Base-by-base conservation (phyloP, 2,329 filamentous ascomycete species). In the Pseudogymnoascus sp. region DNA sequence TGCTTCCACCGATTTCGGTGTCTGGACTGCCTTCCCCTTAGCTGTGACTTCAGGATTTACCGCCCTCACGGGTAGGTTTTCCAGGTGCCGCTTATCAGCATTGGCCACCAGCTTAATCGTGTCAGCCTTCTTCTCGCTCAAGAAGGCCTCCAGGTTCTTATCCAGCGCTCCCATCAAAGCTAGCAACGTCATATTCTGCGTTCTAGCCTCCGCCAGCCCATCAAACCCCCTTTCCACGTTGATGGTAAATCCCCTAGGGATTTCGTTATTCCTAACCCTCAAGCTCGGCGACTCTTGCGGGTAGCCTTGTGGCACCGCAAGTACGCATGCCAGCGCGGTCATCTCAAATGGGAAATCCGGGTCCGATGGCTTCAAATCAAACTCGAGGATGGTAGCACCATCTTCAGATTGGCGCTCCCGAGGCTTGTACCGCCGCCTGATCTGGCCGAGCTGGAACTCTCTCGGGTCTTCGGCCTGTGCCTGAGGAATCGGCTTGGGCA, bases 271-370 rank as follows among this genome's bases (percentile, higher is more conserved):
- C 63, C 75, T 77, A 58, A 93, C 83, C 16, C 79, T 79, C 60
- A 94, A 75, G 14, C 75, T 76, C 37, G 89, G 85, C 28, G 75
- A 75, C 41, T 74, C 73, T 38, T 75, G 73, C 16, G 89, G 89
- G 72, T 89, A 93, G 16, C 73, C 74, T 8, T 70, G 71, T 1
- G 90, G 89, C 18, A 94, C 79, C 58, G 77, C 79, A 37, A 94
- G 75, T 43, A 84, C 78, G 70, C 88, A 92, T 39, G 88, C 79
- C 33, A 94, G 77, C 38, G 81, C 77, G 25, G 85, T 80, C 69
- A 93, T 77, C 64, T 92, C 88, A 72, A 90, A 93, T 0, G 90
- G 88, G 68, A 94, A 93, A 69, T 94, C 90, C 0, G 90, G 90
- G 70, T 94, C 90, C 5, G 89, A 91, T 4, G 90, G 90, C 11